Evolutionary conservation across 2,329 filamentous ascomycete species (phyloP), one percentile per base, ranked within the genome.

Genomic region (Dendryphion nanum): DNA sequence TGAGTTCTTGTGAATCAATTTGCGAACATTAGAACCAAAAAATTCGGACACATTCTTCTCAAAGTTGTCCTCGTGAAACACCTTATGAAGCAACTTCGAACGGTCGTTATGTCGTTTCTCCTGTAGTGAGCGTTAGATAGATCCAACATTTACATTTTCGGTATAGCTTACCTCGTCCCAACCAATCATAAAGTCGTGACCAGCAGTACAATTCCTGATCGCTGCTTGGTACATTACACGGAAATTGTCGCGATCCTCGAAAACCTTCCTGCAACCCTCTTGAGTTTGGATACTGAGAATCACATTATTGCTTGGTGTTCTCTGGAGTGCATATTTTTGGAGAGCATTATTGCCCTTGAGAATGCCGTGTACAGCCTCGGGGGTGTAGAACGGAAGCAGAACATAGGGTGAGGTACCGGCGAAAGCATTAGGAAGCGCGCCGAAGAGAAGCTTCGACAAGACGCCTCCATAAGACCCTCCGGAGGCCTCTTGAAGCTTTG

Each of bases 331-430:
- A 44, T 76, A 77, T 40, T 71, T 60, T 4, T 70, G 56, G 6
- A 73, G 48, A 6, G 63, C 68, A 8, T 67, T 66, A 40, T 76
- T 76, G 30, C 61, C 64, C 42, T 69, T 67, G 19, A 77, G 48
- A 14, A 77, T 76, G 3, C 60, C 69, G 34, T 64, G 65, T 3
- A 64, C 67, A 26, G 73, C 73, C 32, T 70, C 63, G 0, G 74
- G 73, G 0, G 73, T 77, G 43, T 76, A 76, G 56, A 76, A 75
- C 29, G 74, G 69, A 30, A 77, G 55, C 3, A 75, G 56, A 16
- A 58, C 74, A 44, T 76, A 74, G 6, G 68, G 44, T 4, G 70
- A 75, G 2, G 73, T 77, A 14, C 74, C 73, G 1, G 67, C 72
- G 47, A 69, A 77, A 6, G 64, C 67, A 8, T 61, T 65, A 0